Conservation (phyloP, 2,329 filamentous ascomycete species). For the Berkeleyomyces rouxiae region DNA sequence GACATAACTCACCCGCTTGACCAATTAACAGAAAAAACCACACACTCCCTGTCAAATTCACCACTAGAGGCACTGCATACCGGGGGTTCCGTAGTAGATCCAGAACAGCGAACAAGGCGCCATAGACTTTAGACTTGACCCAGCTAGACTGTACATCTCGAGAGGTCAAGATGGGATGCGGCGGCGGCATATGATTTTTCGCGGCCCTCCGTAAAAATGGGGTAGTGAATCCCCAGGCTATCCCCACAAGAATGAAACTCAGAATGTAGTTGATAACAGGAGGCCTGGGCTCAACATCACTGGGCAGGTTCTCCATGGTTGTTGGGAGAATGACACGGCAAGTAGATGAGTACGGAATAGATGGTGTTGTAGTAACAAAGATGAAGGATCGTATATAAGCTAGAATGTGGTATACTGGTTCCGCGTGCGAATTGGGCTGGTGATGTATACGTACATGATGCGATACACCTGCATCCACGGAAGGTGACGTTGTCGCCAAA, state of each 20-base stretch:
- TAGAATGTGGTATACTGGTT: background rate
- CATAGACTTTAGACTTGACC: conserved; percentile 44
- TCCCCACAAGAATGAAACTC: conserved; percentile 76
- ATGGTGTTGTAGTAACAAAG: background rate
- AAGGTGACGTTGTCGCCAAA: background rate
- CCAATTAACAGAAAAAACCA: conserved; percentile 96
- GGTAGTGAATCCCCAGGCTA: conserved; percentile 87
- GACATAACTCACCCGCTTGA: conserved; percentile 53
- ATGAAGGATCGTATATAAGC: background rate
- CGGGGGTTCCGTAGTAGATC: conserved; percentile 67
- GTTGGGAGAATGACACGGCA: background rate
- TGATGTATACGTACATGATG: background rate
- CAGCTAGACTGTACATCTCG: conserved; percentile 38
- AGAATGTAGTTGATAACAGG: conserved; percentile 65
- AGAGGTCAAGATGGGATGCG: conserved; percentile 37
- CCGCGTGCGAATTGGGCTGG: too few species aligned
- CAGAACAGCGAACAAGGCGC: conserved; percentile 54
- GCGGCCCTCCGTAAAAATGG: conserved; percentile 83
- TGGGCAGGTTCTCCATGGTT: too few species aligned
- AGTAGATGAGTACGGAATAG: background rate
- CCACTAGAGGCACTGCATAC: conserved; percentile 68
- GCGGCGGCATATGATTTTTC: conserved; percentile 49
- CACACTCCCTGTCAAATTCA: conserved; percentile 83
- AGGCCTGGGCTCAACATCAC: conserved; percentile 20
- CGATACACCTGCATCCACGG: background rate